Evolutionary conservation across 164 flowering plant species (phyloP), one percentile per base, ranked within the genome.

Genomic region (Tetracentron sinense): DNA sequence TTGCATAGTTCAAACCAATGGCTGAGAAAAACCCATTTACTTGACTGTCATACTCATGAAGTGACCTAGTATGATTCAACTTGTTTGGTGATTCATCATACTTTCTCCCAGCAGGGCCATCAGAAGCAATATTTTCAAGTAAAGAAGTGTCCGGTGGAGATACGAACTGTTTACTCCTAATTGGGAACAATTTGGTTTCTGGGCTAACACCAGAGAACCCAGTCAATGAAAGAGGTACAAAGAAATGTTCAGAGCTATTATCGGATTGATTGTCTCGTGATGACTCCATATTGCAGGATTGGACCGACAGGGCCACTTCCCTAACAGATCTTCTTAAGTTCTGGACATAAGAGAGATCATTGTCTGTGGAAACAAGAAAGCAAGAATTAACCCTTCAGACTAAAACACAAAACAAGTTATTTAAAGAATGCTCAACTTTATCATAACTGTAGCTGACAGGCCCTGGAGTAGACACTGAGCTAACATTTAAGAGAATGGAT

Each of bases 271-370:
- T 81, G 21, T 82, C 90, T 62, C 70, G 82, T 47, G 87, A 82
- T 55, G 85, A 77, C 58, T 80, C 95, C n/a, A 66, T 61, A 63
- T 70, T 80, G 74, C 74, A 75, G 44, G 85, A 72, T 54, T 72
- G 85, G 55, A 70, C 66, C 22, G 83, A 71, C 50, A 95, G 72
- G 68, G 97, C 99, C 47, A 94, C 94, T 81, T 89, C 97, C 71
- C 97, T 81, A 25, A 95, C 96, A 51, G 94, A 88, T 75, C 88
- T 77, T 81, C 87, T 92, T 60, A 95, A 57, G 66, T 84, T 80
- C 70, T 83, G 92, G 54, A 87, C 85, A 76, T 69, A 86, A 46
- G 73, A 75, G 68, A 25, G 66, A 57, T 85, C 90, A 69, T 73
- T 66, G 26, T 82, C 97, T 88, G 85, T 68, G 66, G 51, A 74